These are phyloP conservation scores for Ustilago nuda DNA, from an alignment of 1,284 basidiomycete species.

Conservation along the genomic window DNA sequence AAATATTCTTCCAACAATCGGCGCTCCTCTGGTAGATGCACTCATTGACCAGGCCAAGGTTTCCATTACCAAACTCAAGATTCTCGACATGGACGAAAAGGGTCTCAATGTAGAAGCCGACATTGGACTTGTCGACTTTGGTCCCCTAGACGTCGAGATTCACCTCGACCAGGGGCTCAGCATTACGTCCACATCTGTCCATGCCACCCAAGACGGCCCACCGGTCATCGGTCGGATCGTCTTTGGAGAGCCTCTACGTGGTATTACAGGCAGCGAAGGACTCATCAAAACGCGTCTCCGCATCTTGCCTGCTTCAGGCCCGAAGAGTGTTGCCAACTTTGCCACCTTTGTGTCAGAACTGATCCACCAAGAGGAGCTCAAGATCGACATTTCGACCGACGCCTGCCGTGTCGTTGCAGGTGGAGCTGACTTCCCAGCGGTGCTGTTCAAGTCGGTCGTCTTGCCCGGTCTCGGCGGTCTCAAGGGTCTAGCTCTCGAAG, in stretches of 20 bases:
- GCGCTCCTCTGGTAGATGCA: constrained; percentile 52
- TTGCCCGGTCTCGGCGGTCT: constrained; percentile 57
- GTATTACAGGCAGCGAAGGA: constrained; percentile 37
- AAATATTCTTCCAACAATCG: constrained; percentile 50
- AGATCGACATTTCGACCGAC: constrained; percentile 37
- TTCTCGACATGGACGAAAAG: constrained; percentile 55
- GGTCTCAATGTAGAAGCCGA: constrained; percentile 52
- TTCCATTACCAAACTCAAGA: constrained; percentile 44
- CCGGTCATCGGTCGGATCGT: constrained; percentile 33
- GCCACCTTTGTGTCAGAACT: constrained; percentile 51
- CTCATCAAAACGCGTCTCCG: constrained; percentile 34
- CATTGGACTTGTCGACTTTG: constrained; percentile 53
- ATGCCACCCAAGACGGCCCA: constrained; percentile 6
- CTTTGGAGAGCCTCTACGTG: constrained; percentile 43
- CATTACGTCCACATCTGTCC: constrained; percentile 12
- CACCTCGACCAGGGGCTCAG: constrained; percentile 45
- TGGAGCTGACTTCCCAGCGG: constrained; percentile 51
- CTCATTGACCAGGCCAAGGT: constrained; percentile 55
- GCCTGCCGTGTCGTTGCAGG: constrained; percentile 45
- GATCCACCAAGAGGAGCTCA: constrained; percentile 31
- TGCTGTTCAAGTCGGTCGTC: constrained; percentile 46
- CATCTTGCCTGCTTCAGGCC: constrained; percentile 30
- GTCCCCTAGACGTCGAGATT: constrained; percentile 53
- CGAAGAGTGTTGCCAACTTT: constrained; percentile 41
- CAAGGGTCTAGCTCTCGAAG: constrained; percentile 33